Percentiles rank a stretch among this genome's conserved stretches.
Conservation (phyloP, 805 yeast genomes). For the Brettanomyces naardenensis region DNA sequence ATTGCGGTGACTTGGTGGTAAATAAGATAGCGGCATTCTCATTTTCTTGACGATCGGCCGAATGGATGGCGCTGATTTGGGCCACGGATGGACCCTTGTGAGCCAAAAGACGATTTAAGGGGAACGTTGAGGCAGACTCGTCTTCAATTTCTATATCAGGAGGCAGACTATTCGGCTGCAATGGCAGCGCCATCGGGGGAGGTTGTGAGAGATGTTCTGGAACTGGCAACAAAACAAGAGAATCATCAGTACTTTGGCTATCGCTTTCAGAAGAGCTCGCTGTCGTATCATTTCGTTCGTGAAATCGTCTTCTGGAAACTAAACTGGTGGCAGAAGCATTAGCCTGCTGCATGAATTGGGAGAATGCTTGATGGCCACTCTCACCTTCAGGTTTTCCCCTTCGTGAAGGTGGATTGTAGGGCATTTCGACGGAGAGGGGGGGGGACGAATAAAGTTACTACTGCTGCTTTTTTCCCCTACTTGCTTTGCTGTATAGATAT, state of each 20-base stretch:
- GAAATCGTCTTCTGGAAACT: conserved; percentile 7
- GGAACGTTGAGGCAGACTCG: neutral
- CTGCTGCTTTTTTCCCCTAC: too few relatives aligned
- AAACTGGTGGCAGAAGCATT: conserved; percentile 8
- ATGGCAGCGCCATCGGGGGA: neutral
- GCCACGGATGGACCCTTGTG: neutral
- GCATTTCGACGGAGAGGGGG: conserved; percentile 10
- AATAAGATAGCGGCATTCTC: conserved; percentile 32
- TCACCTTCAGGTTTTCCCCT: neutral
- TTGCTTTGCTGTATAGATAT: too few relatives aligned
- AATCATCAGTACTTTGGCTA: neutral
- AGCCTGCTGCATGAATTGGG: conserved; percentile 7
- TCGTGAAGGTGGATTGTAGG: conserved; percentile 20
- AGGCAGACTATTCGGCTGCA: neutral
- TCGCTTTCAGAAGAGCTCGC: conserved; percentile 4
- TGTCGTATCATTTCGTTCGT: conserved; percentile 6
- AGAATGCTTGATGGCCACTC: conserved; percentile 10
- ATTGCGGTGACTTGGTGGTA: conserved; percentile 75
- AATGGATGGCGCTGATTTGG: neutral
- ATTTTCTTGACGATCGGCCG: conserved; percentile 2
- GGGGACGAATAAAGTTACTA: neutral
- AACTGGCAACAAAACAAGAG: neutral
- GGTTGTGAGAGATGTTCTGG: neutral
- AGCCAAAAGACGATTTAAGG: neutral
- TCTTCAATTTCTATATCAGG: neutral